Conservation (phyloP, 2,329 filamentous ascomycete genomes). For the Paecilomyces dactylethromorphus region DNA sequence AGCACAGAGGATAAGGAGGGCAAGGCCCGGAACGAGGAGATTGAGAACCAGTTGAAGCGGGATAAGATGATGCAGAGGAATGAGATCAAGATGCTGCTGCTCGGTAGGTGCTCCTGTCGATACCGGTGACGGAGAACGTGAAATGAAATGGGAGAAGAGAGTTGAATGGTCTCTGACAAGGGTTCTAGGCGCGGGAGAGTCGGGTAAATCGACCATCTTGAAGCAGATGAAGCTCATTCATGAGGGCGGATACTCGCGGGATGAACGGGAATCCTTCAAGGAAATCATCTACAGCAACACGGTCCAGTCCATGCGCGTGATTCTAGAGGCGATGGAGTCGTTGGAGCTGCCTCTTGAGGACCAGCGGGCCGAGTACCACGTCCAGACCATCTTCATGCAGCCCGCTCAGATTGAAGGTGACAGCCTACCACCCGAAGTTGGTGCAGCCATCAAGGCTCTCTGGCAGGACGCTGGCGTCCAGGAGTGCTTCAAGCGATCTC, state of each 20-base stretch:
- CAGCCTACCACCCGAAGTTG: constrained; percentile 87
- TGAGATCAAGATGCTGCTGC: constrained; percentile 99
- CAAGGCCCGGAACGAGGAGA: constrained; percentile 96
- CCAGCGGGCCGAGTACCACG: constrained; percentile 90
- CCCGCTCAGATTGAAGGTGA: constrained; percentile 94
- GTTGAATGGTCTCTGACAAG: neutral
- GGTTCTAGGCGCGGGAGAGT: constrained; percentile 83
- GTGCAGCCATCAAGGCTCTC: constrained; percentile 81
- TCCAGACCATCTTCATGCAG: constrained; percentile 98
- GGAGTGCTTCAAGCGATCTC: constrained; percentile 89
- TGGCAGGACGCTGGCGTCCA: constrained; percentile 93
- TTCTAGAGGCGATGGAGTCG: constrained; percentile 62
- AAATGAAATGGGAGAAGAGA: too few relatives aligned
- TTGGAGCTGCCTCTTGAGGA: constrained; percentile 78
- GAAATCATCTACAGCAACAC: constrained; percentile 69
- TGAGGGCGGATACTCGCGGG: constrained; percentile 95
- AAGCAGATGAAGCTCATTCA: constrained; percentile 99
- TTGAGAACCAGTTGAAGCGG: constrained; percentile 92
- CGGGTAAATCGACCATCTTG: constrained; percentile 87
- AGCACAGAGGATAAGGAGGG: constrained; percentile 99
- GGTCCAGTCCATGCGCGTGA: constrained; percentile 64
- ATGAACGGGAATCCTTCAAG: constrained; percentile 66
- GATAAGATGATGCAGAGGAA: constrained; percentile 98
- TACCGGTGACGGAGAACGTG: neutral
- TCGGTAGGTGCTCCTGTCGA: constrained; percentile 59